A percentile compares a stretch with the other conserved stretches of the same genome.
These are phyloP conservation scores for Anacardium occidentale DNA, from an alignment of 345 rosid species.

Conservation along the genomic window DNA sequence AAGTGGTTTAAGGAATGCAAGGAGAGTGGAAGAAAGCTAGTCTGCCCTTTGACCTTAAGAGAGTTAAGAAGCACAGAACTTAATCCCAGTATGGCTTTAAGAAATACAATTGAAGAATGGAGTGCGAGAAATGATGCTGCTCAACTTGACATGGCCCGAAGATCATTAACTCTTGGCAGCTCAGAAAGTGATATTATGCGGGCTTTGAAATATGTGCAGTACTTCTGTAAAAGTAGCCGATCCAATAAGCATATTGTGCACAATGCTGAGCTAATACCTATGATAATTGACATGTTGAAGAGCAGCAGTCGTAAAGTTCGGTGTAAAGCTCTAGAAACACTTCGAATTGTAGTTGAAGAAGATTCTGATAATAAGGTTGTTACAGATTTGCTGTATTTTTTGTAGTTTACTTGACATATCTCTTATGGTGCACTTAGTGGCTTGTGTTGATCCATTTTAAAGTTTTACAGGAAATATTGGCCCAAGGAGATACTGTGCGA, in stretches of 20 bases:
- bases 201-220: conserved; percentile 55
- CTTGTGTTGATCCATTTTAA: conserved; percentile 24
- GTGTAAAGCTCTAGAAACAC: conserved; percentile 72
- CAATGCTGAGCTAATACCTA: conserved; percentile 67
- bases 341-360: conserved; percentile 68
- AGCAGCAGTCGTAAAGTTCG: conserved; percentile 74
- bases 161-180: conserved; percentile 56
- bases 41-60: conserved; percentile 74
- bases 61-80: conserved; percentile 60
- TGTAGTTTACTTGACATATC: conserved; percentile 6
- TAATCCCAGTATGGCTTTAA: conserved; percentile 79
- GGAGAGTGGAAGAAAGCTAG: conserved; percentile 52
- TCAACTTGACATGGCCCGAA: conserved; percentile 78
- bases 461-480: conserved; percentile 69
- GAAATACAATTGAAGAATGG: conserved; percentile 93
- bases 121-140: conserved; percentile 84
- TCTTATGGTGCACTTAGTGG: conserved; percentile 5
- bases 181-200: conserved; percentile 63
- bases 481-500: conserved; percentile 89
- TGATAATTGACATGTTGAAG: conserved; percentile 72
- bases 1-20: conserved; percentile 80
- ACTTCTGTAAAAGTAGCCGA: conserved; percentile 55
- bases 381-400: conserved; percentile 21
- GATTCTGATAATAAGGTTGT: conserved; percentile 84
- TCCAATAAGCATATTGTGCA: conserved; percentile 54